phyloP scores from a whole-genome alignment of 2,329 filamentous ascomycete species.

The Aspergillus alliaceus region DNA sequence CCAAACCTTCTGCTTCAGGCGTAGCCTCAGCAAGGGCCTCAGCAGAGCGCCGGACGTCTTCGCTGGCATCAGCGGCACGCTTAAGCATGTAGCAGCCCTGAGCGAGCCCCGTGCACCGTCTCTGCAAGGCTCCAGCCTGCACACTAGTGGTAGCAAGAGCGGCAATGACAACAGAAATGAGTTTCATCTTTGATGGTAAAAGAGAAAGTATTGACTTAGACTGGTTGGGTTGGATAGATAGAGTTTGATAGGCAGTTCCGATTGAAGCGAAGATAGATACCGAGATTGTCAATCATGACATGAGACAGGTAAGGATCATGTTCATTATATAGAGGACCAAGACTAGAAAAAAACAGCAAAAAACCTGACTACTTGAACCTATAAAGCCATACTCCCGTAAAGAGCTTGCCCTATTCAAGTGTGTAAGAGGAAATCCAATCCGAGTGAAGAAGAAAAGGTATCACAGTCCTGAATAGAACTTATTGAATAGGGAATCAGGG shows the following conservation, averaged over 20 bases:
- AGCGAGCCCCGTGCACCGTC: conserved; percentile 31
- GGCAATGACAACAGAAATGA: conserved; percentile 44
- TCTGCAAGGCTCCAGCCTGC: conserved; percentile 29
- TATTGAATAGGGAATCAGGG: background rate
- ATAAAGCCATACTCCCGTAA: background rate
- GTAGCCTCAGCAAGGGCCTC: conserved; percentile 34
- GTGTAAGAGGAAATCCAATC: background rate
- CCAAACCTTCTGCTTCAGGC: conserved; percentile 23
- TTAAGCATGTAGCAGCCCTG: conserved; percentile 32
- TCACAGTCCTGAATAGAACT: background rate
- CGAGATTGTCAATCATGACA: background rate
- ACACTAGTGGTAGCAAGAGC: conserved; percentile 42
- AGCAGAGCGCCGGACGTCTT: conserved; percentile 32
- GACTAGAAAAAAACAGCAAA: too few species aligned
- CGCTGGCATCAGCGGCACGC: conserved; percentile 25
- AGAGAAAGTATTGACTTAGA: background rate
- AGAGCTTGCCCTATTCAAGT: conserved; percentile 8
- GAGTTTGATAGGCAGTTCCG: background rate
- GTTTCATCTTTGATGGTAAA: conserved; percentile 45
- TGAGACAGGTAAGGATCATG: background rate
- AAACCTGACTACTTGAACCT: background rate
- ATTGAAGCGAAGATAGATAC: background rate
- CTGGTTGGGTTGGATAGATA: background rate
- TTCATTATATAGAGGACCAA: conserved; percentile 5
- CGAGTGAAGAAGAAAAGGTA: background rate